Evolutionary conservation across 2,329 filamentous ascomycete species (phyloP), one percentile per base, ranked within the genome.

Genomic region (Microcera coccophila): DNA sequence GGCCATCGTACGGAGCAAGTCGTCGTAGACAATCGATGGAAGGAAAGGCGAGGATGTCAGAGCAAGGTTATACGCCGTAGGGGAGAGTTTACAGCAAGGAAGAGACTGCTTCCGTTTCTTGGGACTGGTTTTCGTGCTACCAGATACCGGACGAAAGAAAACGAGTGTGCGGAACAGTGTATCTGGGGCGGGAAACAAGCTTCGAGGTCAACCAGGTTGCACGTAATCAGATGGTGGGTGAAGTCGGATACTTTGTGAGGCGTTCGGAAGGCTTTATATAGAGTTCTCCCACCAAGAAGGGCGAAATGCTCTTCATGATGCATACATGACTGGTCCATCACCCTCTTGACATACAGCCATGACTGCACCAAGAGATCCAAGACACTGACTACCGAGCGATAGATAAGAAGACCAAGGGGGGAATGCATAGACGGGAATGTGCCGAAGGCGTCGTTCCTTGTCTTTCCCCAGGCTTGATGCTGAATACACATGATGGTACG

Each of bases 161-260:
- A 32, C 5, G 15, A 16, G 29, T 32, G 29, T 10, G 15, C 15
- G 29, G 5, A 14, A 16, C 35, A 17, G 31, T 28, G 36, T 10
- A 32, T 32, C n/a, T 10, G 9, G 29, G 15, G 22, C 12, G 22
- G 22, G 22, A 26, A 39, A 28, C 32, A 47, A 42, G 41, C 34
- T 47, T 43, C 42, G 33, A 21, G 22, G 43, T 54, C 36, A 18
- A 36, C 41, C 39, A 45, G 33, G 34, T 44, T 36, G 41, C 44
- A 47, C 44, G 38, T 31, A 48, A 47, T 52, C 26, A 47, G 40
- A 51, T 36, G 19, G 41, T 45, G 34, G 18, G 52, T 48, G 37
- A 49, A 50, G 44, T 31, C 33, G 29, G 19, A 38, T 8, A n/a
- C 9, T 7, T 32, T 8, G 29, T 9, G 29, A 32, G 15, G 29